Percentiles rank a stretch among this genome's conserved stretches.
Evolutionary conservation across 805 yeast genomes (phyloP).

Genomic region (Cyberlindnera xishuangbannaensis): DNA sequence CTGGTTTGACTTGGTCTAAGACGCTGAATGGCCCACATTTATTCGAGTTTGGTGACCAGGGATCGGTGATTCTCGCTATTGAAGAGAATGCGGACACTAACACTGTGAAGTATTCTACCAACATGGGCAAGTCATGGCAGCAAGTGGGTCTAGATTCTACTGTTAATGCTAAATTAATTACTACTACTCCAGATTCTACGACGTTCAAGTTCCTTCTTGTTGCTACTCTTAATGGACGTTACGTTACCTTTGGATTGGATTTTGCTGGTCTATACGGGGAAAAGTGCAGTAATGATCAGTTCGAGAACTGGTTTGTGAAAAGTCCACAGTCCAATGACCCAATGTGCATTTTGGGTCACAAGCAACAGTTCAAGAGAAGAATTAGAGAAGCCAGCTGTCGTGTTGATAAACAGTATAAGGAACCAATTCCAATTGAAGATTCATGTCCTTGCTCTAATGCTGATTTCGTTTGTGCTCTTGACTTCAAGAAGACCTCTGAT

Average conservation of each 20-base stretch:
- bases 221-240: slow-evolving; percentile 30
- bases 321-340: slow-evolving; percentile 24
- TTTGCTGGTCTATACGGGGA: slow-evolving; percentile 49
- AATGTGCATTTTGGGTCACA: slow-evolving; percentile 63
- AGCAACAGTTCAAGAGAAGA: slow-evolving; percentile 58
- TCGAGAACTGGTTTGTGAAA: slow-evolving; percentile 61
- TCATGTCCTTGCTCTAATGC: slow-evolving; percentile 56
- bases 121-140: slow-evolving; percentile 69
- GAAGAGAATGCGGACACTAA: slow-evolving; percentile 35
- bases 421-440: slow-evolving; percentile 38
- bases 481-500: slow-evolving; percentile 33
- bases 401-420: slow-evolving; percentile 31
- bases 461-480: slow-evolving; percentile 68
- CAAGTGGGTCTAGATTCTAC: slow-evolving; percentile 40
- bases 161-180: slow-evolving; percentile 36
- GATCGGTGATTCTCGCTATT: slow-evolving; percentile 63
- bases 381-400: slow-evolving; percentile 58
- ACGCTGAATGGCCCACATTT: slow-evolving; percentile 47
- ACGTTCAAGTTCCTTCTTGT: slow-evolving; percentile 49
- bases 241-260: slow-evolving; percentile 37
- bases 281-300: slow-evolving; percentile 40
- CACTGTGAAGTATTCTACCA: slow-evolving; percentile 49
- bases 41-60: slow-evolving; percentile 70
- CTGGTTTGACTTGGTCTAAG: slow-evolving; percentile 66
- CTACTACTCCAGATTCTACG: slow-evolving; percentile 68